Evolutionary conservation across 2,329 filamentous ascomycete genomes (phyloP), one percentile per base, ranked within the genome.

Genomic region (Xylaria sp.): DNA sequence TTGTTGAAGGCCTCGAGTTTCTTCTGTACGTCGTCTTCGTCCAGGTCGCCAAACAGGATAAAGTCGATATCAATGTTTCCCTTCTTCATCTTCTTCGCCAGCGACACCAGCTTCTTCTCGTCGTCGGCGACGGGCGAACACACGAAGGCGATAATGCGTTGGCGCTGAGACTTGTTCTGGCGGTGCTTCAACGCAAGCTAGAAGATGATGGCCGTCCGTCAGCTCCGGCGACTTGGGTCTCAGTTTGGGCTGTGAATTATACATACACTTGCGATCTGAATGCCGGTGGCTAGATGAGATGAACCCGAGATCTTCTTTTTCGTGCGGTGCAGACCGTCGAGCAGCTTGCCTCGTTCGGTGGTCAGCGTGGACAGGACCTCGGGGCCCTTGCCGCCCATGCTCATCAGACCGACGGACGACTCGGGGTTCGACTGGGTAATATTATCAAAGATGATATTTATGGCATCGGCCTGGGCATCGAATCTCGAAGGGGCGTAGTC

Each of bases 31-130:
- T 88, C 91, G 63, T 96, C 91, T 65, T 92, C 90, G 63, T 94
- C 91, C 48, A 96, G 83, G 66, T 99, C 93, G 63, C 94, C 94
- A 67, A 99, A 99, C 43, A 93, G 86, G 57, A 99, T 84, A 69
- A 99, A 93, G 74, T 99, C 94, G 69, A 99, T 90, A 57, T 88
- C 90, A 56, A 96, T 90, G 69, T 90, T 93, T 74, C 88, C 89
- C 83, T 99, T 99, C 86, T 97, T 97, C 92, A 97, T 95, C 78
- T 94, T 95, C 80, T 94, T 96, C 41, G 94, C 92, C 24, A 99
- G 83, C 70, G 91, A 90, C 59, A 92, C 84, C 46, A 99, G 85
- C 49, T 89, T 86, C 77, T 94, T 94, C 74, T 97, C 90, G 61
- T 91, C 88, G 70, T 99, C 94, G 58, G 87, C 83, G 69, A 97